Base-by-base conservation (phyloP, 306 rosid species). In the Hippophae tibetana region DNA sequence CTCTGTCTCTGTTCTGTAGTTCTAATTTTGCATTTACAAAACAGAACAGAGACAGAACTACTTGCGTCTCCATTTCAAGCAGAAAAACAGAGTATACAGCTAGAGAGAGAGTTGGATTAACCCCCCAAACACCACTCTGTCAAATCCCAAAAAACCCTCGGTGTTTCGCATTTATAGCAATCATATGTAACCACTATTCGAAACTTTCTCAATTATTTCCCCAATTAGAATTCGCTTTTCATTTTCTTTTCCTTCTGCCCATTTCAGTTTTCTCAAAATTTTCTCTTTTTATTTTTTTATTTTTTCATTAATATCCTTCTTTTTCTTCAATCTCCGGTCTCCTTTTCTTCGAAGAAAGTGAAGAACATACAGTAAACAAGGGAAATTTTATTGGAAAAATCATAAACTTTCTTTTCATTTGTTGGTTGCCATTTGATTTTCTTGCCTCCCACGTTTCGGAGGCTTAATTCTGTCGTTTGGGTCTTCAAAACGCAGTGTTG, bases 151-250 rank as follows among this genome's bases (percentile, higher is more conserved):
- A 56, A 67, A 66, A 71, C 56, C 46, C 10, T 31, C 38, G 75
- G 75, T 27, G 46, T 56, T 64, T 64, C 75, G 78, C 67, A 46
- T 65, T 77, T 72, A 27, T 57, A 62, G 82, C 69, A 46, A 10
- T 51, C 61, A 63, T 13, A 40, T 68, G 43, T 63, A 47, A 74
- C 74, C 82, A 57, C 64, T 70, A 70, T 45, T 72, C 66, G 72
- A 72, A 73, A 62, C 80, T 25, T 1, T 1, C 68, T 8, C 43
- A 13, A 7, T 42, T 52, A 45, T 25, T 58, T 42, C 50, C 42
- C 71, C 74, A 56, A 67, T 54, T 63, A 77, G 63, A 54, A 58
- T 49, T 48, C 45, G 42, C 59, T 43, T 56, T n/a, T 60, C 43
- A 56, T 13, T 56, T 67, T 62, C 68, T 3, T 27, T 27, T 27